Conservation (phyloP, 2,329 filamentous ascomycete genomes). For the Colletotrichum musicola region DNA sequence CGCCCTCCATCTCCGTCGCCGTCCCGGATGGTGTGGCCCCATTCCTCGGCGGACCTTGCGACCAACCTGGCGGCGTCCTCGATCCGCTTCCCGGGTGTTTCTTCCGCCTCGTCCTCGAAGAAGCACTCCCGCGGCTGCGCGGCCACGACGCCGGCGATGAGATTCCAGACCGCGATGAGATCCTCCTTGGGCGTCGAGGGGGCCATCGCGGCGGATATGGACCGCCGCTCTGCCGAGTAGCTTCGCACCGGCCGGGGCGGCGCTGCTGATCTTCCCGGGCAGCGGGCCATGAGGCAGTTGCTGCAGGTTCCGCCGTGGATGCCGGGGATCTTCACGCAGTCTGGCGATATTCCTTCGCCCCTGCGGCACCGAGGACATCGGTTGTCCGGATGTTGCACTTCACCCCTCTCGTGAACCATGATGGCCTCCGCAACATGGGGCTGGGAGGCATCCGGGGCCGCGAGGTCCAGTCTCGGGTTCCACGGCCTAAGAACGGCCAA, state of each 20-base stretch:
- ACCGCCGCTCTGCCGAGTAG: conserved; percentile 33
- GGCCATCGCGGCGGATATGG: conserved; percentile 39
- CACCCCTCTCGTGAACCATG: conserved; percentile 44
- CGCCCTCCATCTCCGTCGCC: not conserved
- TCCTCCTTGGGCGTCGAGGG: conserved; percentile 41
- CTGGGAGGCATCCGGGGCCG: conserved; percentile 9
- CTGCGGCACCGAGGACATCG: conserved; percentile 42
- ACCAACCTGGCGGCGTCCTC: conserved; percentile 44
- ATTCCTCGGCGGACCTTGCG: conserved; percentile 44
- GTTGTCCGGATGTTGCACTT: conserved; percentile 36
- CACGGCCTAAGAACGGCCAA: conserved; percentile 26
- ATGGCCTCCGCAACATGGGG: conserved; percentile 41
- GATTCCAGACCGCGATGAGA: conserved; percentile 45
- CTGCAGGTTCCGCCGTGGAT: conserved; percentile 41
- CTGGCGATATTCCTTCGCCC: conserved; percentile 43
- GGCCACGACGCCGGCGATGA: conserved; percentile 83
- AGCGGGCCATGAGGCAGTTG: conserved; percentile 44
- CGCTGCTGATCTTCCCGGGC: not conserved
- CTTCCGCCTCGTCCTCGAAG: conserved; percentile 66
- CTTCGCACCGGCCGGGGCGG: conserved; percentile 22
- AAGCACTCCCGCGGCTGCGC: conserved; percentile 96
- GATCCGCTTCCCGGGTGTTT: conserved; percentile 43
- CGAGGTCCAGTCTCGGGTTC: not conserved
- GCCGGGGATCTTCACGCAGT: conserved; percentile 42
- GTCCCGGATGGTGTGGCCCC: conserved; percentile 39